A percentile compares a stretch with the other conserved stretches of the same genome.
These are phyloP conservation scores for Plantago rigida DNA, from an alignment of 305 asterid genomes.

Conservation along the genomic window DNA sequence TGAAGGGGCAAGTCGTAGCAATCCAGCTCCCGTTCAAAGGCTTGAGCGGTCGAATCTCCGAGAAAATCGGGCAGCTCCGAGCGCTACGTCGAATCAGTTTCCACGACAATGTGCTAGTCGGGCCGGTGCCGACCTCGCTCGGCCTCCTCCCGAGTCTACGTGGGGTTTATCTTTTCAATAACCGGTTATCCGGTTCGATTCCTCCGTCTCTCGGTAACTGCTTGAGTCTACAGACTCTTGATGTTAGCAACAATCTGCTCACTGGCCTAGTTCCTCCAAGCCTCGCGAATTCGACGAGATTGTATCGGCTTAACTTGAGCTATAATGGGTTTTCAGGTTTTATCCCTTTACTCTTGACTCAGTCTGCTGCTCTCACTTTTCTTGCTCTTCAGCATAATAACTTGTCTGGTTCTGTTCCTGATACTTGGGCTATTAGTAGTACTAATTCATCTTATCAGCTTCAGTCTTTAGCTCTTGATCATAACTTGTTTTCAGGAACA, in stretches of 20 bases:
- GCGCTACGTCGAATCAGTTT: conserved; percentile 72
- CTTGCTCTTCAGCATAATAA: conserved; percentile 64
- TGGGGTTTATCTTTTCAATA: conserved; percentile 74
- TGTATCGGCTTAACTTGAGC: conserved; percentile 67
- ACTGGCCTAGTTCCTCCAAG: conserved; percentile 49
- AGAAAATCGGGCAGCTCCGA: conserved; percentile 55
- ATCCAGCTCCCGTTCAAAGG: conserved; percentile 75
- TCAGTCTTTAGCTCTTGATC: conserved; percentile 38
- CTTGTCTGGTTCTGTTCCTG: conserved; percentile 54
- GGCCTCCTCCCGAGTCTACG: conserved; percentile 58
- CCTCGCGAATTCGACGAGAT: conserved; percentile 53
- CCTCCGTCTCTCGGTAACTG: conserved; percentile 62
- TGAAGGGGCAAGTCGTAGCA: conserved; percentile 55
- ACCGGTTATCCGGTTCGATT: conserved; percentile 63
- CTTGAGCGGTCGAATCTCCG: conserved; percentile 66
- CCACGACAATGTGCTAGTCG: conserved; percentile 61
- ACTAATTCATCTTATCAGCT: conserved; percentile 37
- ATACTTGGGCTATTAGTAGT: conserved; percentile 38
- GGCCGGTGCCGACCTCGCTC: conserved; percentile 50
- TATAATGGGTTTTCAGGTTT: conserved; percentile 57
- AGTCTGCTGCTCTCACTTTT: conserved; percentile 51
- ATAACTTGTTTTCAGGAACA: conserved; percentile 48
- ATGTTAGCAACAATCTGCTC: conserved; percentile 64
- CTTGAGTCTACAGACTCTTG: conserved; percentile 57
- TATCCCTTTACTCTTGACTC: conserved; percentile 54